Conservation (phyloP, 306 rosid species). For the Geum urbanum region DNA sequence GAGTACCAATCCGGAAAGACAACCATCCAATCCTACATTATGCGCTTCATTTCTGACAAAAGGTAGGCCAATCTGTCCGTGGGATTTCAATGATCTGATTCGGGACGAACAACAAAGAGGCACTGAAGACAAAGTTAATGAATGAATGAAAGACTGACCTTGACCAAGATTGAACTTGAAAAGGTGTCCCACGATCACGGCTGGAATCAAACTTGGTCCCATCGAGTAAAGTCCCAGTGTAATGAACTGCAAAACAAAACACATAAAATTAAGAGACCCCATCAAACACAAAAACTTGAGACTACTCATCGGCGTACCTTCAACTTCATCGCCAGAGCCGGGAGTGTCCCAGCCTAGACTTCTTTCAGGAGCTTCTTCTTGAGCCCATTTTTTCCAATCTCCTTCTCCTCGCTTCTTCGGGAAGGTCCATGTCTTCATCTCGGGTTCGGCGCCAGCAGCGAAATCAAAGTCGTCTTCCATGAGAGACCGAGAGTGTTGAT, state of each 20-base stretch:
- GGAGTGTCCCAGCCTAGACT: slow-evolving; percentile 76
- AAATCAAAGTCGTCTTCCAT: slow-evolving; percentile 65
- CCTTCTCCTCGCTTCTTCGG: slow-evolving; percentile 62
- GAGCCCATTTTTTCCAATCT: slow-evolving; percentile 62
- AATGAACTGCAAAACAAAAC: slow-evolving; percentile 52
- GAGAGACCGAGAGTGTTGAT: too few species aligned
- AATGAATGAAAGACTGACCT: slow-evolving; percentile 28
- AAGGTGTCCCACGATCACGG: slow-evolving; percentile 70
- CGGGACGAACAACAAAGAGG: too few species aligned
- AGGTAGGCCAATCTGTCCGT: too few species aligned
- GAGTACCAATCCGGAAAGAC: too few species aligned
- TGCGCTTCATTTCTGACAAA: too few species aligned
- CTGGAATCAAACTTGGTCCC: slow-evolving; percentile 80
- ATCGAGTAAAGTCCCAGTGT: slow-evolving; percentile 71
- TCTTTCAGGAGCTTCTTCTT: slow-evolving; percentile 74
- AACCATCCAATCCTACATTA: too few species aligned
- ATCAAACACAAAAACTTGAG: neutral
- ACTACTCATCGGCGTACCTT: slow-evolving; percentile 38
- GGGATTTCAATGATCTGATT: too few species aligned
- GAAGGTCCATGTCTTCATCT: slow-evolving; percentile 37
- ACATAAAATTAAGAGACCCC: neutral
- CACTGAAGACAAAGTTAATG: too few species aligned
- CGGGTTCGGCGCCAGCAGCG: slow-evolving; percentile 16
- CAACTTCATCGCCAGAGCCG: slow-evolving; percentile 61
- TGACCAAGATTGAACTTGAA: slow-evolving; percentile 74